A percentile compares a stretch with the other conserved stretches of the same genome.
These are phyloP conservation scores for Lolium perenne DNA, from an alignment of 176 grass and related monocot genomes.

Conservation along the genomic window DNA sequence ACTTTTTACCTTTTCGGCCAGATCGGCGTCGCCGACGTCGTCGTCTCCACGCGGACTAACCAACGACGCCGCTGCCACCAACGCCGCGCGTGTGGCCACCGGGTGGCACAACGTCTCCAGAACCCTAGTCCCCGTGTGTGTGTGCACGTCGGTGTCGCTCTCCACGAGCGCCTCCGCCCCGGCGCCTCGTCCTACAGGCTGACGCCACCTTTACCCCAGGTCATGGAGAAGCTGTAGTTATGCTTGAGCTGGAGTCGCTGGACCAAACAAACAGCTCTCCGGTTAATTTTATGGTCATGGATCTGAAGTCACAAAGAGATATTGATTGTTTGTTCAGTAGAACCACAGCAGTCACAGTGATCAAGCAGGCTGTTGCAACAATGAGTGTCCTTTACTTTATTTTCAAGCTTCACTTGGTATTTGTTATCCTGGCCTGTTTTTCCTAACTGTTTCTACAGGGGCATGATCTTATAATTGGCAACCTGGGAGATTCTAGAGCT, in stretches of 20 bases:
- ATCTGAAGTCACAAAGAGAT: constrained; percentile 66
- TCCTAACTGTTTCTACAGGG: constrained; percentile 54
- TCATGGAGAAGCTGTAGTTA: constrained; percentile 76
- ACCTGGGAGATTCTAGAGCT: constrained; percentile 82
- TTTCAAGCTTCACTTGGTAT: constrained; percentile 14
- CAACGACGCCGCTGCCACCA: no score
- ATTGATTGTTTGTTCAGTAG: constrained; percentile 83
- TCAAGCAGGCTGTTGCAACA: constrained; percentile 57
- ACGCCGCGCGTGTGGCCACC: no score
- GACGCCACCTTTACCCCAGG: constrained; percentile 65
- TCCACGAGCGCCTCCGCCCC: constrained; percentile 69
- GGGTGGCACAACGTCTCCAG: no score
- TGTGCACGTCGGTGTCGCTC: constrained; percentile 74
- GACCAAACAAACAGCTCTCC: no score
- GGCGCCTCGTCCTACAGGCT: constrained; percentile 70
- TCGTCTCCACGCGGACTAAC: no score
- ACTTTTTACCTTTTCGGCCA: no score
- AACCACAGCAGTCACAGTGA: constrained; percentile 81
- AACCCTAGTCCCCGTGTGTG: constrained; percentile 34
- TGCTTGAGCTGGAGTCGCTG: no score
- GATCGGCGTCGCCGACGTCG: no score
- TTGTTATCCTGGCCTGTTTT: constrained; percentile 13
- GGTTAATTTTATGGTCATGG: constrained; percentile 57
- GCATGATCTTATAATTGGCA: constrained; percentile 69
- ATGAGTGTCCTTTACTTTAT: constrained; percentile 26